Percentiles rank a stretch among this genome's conserved stretches.
phyloP scores from a whole-genome alignment of 306 rosid species.

The Vicia faba region DNA sequence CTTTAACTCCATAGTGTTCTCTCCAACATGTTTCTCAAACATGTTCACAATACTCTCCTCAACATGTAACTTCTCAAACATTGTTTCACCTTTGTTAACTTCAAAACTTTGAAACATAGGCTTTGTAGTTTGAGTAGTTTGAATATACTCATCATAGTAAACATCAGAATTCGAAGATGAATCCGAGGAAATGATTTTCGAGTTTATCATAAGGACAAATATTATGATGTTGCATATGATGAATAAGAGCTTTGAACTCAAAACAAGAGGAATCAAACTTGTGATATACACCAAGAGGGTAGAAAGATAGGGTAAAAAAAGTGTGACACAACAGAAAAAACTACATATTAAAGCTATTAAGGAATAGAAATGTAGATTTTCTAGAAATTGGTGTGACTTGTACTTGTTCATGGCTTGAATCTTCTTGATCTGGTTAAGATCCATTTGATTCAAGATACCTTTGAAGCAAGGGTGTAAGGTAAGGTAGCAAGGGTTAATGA shows the following conservation, averaged over 20 bases:
- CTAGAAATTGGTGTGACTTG: slow-evolving; percentile 36
- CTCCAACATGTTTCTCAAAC: slow-evolving; percentile 15
- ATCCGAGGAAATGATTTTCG: slow-evolving; percentile 51
- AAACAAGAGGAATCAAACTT: slow-evolving; percentile 36
- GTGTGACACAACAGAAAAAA: slow-evolving; percentile 45
- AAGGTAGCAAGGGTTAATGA: slow-evolving; percentile 16
- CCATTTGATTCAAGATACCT: slow-evolving; percentile 39
- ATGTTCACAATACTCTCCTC: slow-evolving; percentile 33
- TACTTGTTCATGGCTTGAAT: slow-evolving; percentile 48
- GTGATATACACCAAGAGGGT: slow-evolving; percentile 38
- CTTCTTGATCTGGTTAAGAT: slow-evolving; percentile 48
- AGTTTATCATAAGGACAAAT: slow-evolving; percentile 47
- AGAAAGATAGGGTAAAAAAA: slow-evolving; percentile 42
- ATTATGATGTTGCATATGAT: slow-evolving; percentile 47
- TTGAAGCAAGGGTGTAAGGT: slow-evolving; percentile 5
- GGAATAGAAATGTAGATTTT: slow-evolving; percentile 43
- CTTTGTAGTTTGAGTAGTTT: slow-evolving; percentile 36
- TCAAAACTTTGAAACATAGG: slow-evolving; percentile 35
- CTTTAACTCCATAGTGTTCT: slow-evolving; percentile 14
- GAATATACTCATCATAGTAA: slow-evolving; percentile 50
- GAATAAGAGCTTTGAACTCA: slow-evolving; percentile 45
- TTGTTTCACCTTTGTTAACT: neutral
- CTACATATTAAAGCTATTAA: slow-evolving; percentile 37
- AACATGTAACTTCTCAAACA: neutral
- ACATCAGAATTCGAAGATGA: slow-evolving; percentile 43